Base-by-base conservation (phyloP, 345 rosid genomes). In the Linum tenue region DNA sequence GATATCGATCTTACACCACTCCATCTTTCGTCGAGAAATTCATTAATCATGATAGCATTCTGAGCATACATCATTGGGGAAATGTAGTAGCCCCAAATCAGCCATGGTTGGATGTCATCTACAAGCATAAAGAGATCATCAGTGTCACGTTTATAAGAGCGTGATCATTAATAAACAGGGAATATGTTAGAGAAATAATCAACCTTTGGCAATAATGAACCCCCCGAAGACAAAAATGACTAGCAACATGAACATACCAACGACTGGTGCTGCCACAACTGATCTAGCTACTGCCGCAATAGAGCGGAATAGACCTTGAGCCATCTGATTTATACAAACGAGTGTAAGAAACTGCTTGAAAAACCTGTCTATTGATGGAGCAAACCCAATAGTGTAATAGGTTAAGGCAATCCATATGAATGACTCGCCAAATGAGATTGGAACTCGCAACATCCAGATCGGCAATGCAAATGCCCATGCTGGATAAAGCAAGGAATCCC, bases 371-470 rank as follows among this genome's bases (percentile, higher is more conserved):
- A 37, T 37, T 17, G 60, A 5, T n/a, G 60, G 60, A 57, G 60
- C 60, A 57, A 57, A 57, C 36, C 60, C 60, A 37, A 57, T 57
- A 37, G 60, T 57, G 60, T 57, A 57, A 37, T 57, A 57, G 8
- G 60, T 57, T 5, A 57, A 37, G 38, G 37, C 60, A 3, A 57
- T 37, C 60, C 60, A 57, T 57, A 57, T 57, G 37, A 31, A 31
- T 12, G 60, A 57, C 38, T 57, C 60, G 60, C 16, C 3, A 12
- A 57, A 57, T 37, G 60, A 17, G 9, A 57, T 17, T 10, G 60
- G 60, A 12, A 57, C 22, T 37, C 60, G 16, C 10, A 57, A 37
- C 3, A 57, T 12, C 60, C 60, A 57, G 8, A 57, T 17, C 22
- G 60, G 60, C 35, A 57, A 57, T 0, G 60, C 37, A 16, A 57